These are phyloP conservation scores for Pseudogymnoascus verrucosus DNA, from an alignment of 2,329 filamentous ascomycete genomes.

Conservation along the genomic window DNA sequence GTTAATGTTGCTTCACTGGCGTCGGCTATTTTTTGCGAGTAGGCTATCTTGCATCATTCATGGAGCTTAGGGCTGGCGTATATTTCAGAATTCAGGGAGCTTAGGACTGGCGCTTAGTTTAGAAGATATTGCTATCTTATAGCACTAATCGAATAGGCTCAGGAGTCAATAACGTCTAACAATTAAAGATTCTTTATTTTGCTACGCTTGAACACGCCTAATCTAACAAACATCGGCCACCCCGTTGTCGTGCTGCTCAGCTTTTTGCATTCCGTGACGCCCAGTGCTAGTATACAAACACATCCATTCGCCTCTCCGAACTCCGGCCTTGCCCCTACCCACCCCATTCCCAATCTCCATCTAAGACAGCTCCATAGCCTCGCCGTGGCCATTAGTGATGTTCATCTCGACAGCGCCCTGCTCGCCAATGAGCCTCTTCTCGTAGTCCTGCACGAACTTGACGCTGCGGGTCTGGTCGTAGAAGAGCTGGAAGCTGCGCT, in stretches of 20 bases:
- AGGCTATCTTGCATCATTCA: not conserved
- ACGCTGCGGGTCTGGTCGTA: constrained; percentile 84
- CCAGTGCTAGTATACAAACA: constrained; percentile 9
- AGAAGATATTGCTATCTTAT: not conserved
- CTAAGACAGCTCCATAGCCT: constrained; percentile 54
- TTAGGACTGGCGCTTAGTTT: not conserved
- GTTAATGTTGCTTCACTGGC: not conserved
- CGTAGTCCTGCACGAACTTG: constrained; percentile 81
- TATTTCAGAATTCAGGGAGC: not conserved
- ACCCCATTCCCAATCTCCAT: not conserved
- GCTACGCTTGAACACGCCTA: constrained; percentile 7
- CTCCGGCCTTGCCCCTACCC: not conserved
- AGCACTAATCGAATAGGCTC: not conserved
- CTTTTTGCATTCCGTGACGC: constrained; percentile 8
- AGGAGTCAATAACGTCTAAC: not conserved
- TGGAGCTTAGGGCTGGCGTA: not conserved
- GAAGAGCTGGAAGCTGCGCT: constrained; percentile 89
- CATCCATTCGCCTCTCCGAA: constrained; percentile 8
- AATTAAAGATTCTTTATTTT: not conserved
- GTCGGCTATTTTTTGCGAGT: not conserved
- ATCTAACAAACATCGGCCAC: constrained; percentile 9
- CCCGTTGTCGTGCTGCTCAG: not conserved
- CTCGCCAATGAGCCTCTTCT: constrained; percentile 88
- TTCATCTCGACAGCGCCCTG: constrained; percentile 70
- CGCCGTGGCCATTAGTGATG: constrained; percentile 47